Evolutionary conservation across 176 grass and related monocot genomes (phyloP).

Genomic region (Microstegium vimineum): DNA sequence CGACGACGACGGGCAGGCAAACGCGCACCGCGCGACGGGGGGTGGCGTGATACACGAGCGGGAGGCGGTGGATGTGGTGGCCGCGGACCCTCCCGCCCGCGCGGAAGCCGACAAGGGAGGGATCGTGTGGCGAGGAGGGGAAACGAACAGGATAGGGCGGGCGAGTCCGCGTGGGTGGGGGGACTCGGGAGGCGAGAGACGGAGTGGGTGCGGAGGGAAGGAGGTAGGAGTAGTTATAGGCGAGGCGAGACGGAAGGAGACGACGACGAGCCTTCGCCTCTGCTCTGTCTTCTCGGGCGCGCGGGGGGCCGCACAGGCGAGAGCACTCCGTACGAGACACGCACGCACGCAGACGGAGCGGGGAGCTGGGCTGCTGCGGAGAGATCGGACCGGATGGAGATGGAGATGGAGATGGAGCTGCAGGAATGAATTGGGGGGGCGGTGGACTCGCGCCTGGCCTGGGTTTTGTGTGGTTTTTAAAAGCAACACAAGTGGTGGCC

Average conservation of each 20-base stretch:
- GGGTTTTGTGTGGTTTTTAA: constrained; percentile 33
- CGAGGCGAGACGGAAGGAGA: background rate
- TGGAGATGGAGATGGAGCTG: background rate
- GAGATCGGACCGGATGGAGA: background rate
- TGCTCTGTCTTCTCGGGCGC: constrained; percentile 32
- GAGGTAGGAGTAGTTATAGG: constrained; percentile 11
- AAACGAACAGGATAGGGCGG: constrained; percentile 26
- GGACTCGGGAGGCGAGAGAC: background rate
- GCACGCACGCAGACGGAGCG: background rate
- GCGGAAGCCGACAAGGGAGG: constrained; percentile 35
- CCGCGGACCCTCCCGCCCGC: background rate
- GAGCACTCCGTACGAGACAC: too few species aligned
- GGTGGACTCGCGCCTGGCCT: background rate
- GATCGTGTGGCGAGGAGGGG: constrained; percentile 53
- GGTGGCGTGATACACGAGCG: background rate
- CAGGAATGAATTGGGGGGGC: background rate
- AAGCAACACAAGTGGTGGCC: background rate
- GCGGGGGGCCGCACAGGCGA: constrained; percentile 1
- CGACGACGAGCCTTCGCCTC: background rate
- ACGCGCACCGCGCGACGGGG: constrained; percentile 9
- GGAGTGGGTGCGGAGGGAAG: background rate
- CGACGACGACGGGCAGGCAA: background rate
- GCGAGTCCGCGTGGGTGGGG: too few species aligned
- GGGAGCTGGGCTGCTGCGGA: background rate
- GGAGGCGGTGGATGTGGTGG: background rate